phyloP scores from a whole-genome alignment of 495 filamentous ascomycete genomes.

The Chaetomium fimeti region DNA sequence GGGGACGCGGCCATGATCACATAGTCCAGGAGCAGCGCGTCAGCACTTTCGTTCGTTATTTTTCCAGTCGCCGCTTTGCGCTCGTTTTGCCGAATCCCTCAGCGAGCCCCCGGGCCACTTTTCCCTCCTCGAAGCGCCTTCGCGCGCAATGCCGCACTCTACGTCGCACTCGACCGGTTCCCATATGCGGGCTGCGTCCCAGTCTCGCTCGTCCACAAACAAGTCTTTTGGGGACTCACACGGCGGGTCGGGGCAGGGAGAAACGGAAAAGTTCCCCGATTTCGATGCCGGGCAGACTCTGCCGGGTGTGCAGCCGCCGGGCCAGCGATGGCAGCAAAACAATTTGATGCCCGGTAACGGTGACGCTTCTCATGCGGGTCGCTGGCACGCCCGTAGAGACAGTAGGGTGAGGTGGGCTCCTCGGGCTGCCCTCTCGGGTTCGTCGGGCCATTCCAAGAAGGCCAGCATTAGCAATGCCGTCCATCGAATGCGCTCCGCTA shows the following conservation, averaged over 20 bases:
- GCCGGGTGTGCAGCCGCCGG: conserved; percentile 35
- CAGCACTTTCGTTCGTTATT: conserved; percentile 14
- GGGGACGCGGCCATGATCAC: conserved; percentile 20
- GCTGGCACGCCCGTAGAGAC: conserved; percentile 56
- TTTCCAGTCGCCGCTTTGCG: background rate
- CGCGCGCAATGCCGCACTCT: conserved; percentile 36
- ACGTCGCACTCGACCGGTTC: conserved; percentile 35
- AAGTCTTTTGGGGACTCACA: conserved; percentile 38
- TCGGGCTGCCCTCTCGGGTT: conserved; percentile 37
- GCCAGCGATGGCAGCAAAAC: conserved; percentile 39
- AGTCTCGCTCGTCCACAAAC: conserved; percentile 29
- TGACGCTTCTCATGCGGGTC: conserved; percentile 34
- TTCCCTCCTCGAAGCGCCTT: background rate
- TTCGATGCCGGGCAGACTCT: conserved; percentile 44
- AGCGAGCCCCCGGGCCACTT: background rate
- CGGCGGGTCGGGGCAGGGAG: conserved; percentile 33
- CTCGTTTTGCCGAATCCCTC: background rate
- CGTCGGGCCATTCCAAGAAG: conserved; percentile 59
- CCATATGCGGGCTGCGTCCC: conserved; percentile 36
- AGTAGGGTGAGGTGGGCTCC: conserved; percentile 49
- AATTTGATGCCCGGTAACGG: conserved; percentile 38
- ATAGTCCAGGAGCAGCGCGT: conserved; percentile 13
- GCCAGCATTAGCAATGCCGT: conserved; percentile 87
- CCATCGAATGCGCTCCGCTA: conserved; percentile 72
- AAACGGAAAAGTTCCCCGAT: conserved; percentile 56